These are phyloP conservation scores for Neoascochyta sp. DNA, from an alignment of 2,329 filamentous ascomycete genomes.

Conservation along the genomic window DNA sequence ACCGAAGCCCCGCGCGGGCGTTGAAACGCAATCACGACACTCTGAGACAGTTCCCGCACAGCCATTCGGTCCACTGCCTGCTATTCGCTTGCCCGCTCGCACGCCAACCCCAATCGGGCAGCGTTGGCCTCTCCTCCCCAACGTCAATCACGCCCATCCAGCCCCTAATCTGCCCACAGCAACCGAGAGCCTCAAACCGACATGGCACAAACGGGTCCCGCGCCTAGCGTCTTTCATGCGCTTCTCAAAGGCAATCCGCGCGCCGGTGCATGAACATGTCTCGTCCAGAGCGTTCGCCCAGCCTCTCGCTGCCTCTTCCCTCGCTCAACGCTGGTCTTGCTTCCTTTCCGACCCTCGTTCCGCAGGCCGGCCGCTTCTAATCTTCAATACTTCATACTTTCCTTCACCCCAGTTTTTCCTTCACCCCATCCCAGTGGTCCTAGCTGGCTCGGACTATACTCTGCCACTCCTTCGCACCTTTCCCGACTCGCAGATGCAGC, in stretches of 20 bases:
- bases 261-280: constrained; percentile 33
- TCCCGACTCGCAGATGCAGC: constrained; percentile 36
- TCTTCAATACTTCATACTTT: constrained; percentile 27
- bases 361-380: constrained; percentile 39
- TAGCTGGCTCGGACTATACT: constrained; percentile 33
- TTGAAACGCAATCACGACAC: constrained; percentile 32
- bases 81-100: too few relatives aligned
- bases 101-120: too few relatives aligned
- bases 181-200: constrained; percentile 38
- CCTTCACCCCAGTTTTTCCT: constrained; percentile 22
- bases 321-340: too few relatives aligned
- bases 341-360: constrained; percentile 34
- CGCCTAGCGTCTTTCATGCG: constrained; percentile 38
- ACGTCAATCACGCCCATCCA: too few relatives aligned
- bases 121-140: too few relatives aligned
- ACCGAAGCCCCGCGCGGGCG: too few relatives aligned
- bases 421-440: constrained; percentile 28
- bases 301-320: constrained; percentile 31
- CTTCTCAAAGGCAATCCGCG: constrained; percentile 34
- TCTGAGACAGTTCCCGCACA: constrained; percentile 36
- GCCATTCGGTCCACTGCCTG: too few relatives aligned
- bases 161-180: too few relatives aligned
- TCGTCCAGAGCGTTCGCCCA: constrained; percentile 36
- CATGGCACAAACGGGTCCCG: constrained; percentile 34
- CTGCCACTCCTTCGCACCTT: constrained; percentile 5